These are phyloP conservation scores for Thalassiosira sp. DNA, from an alignment of 352 stramenopile genomes.

Conservation along the genomic window DNA sequence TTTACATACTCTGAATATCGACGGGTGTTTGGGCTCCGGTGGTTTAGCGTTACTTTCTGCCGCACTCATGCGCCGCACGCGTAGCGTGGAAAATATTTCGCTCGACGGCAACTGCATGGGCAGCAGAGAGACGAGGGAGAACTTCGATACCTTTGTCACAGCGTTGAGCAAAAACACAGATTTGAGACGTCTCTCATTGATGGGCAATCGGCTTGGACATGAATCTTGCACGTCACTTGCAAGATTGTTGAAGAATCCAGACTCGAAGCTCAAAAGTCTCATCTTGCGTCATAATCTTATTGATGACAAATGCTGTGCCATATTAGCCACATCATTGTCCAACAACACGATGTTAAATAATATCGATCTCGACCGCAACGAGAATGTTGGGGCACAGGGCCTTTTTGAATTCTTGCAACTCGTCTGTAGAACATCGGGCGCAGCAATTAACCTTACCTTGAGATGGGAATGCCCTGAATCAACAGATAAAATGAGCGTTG, in stretches of 20 bases:
- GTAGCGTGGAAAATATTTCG: neutral
- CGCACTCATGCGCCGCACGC: neutral
- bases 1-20: slow-evolving; percentile 5
- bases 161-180: neutral
- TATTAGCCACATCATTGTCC: neutral
- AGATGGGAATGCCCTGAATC: neutral
- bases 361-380: slow-evolving; percentile 7
- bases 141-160: neutral
- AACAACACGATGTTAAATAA: slow-evolving; percentile 2
- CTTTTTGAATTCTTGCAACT: neutral
- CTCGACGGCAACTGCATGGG: slow-evolving; percentile 9
- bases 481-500: slow-evolving; percentile 8
- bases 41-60: neutral
- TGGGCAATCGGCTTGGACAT: neutral
- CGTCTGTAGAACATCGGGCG: neutral
- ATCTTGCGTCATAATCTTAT: slow-evolving; percentile 1
- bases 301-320: slow-evolving; percentile 3
- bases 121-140: neutral
- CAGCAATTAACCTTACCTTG: neutral
- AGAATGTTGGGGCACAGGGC: neutral
- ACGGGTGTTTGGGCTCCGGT: neutral
- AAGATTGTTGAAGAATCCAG: neutral
- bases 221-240: neutral
- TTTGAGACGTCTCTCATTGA: slow-evolving; percentile 4
- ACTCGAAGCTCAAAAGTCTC: slow-evolving; percentile 1